Evolutionary conservation across 225 moss, liverwort and hornwort species (phyloP).

Genomic region (Thuidium tamariscinum): DNA sequence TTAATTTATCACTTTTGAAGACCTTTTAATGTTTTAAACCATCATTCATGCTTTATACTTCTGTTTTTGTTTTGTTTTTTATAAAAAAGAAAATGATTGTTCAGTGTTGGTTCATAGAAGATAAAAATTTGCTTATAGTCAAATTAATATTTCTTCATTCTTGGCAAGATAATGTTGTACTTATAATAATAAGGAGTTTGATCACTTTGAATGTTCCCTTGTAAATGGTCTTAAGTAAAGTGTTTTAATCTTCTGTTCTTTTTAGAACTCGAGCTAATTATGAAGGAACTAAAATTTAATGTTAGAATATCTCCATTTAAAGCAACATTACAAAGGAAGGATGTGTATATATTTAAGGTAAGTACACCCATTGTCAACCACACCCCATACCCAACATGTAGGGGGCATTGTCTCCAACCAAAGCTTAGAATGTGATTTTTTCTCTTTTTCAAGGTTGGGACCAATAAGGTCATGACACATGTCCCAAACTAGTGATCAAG

Average conservation of each 20-base stretch:
- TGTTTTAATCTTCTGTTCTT: background rate
- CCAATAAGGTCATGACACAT: no score
- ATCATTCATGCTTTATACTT: background rate
- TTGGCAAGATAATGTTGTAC: background rate
- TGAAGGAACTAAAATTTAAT: background rate
- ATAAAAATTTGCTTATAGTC: background rate
- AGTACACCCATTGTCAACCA: no score
- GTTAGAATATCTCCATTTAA: background rate
- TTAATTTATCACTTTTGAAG: background rate
- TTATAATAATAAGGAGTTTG: background rate
- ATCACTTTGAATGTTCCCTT: fast-evolving
- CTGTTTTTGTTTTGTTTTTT: no score
- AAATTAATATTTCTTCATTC: background rate
- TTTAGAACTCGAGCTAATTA: background rate
- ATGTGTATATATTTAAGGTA: no score
- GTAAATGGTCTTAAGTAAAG: background rate
- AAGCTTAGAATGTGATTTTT: no score
- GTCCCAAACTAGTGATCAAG: no score
- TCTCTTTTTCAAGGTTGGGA: no score
- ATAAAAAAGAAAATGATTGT: no score
- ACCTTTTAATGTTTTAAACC: background rate
- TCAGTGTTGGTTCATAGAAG: fast-evolving
- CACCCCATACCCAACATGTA: no score
- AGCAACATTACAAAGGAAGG: background rate
- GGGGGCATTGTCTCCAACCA: no score